Evolutionary conservation across 1,284 basidiomycete genomes (phyloP), one percentile per base, ranked within the genome.

Genomic region (Leccinum pachyderme): DNA sequence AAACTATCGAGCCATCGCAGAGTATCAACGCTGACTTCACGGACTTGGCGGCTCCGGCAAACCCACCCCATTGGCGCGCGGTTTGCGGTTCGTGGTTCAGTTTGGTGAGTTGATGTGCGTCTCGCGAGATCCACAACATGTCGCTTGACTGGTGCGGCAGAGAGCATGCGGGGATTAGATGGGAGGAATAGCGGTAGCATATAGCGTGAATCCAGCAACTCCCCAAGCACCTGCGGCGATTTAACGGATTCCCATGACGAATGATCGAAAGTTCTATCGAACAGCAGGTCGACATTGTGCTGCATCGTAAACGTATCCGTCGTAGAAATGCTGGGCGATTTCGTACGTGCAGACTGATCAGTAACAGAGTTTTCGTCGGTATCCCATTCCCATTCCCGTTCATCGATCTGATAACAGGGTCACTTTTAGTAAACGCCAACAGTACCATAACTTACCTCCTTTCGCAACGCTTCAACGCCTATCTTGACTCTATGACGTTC

Each of bases 111-210:
- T 51, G 69, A 69, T 25, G 58, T 28, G n/a, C 44, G 65, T 45
- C 51, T 59, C 46, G 61, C 39, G 37, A 76, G 74, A 18, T 77
- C 74, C 51, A 72, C 61, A 13, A 74, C 62, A 15, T 73, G 55
- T 32, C 68, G 71, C 62, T 77, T 81, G 49, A 71, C 77, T 0
- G 88, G 84, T 11, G 81, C 73, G 4, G 92, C 93, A 18, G 88
- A 82, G 12, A 98, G 79, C 66, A 89, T 80, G 27, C 82, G 81
- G 29, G 89, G 86, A 63, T 92, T 84, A 4, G 84, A 84, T 4
- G 95, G 95, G 47, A 97, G 82, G 15, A 87, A 78, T 49, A 98
- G 80, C 0, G 93, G 93, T 12, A 98, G 81, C 93, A 98, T 98
- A 70, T 91, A 84, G 56, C 94, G 81, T 24, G 91, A 93, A 70